Evolutionary conservation across 2,329 filamentous ascomycete species (phyloP), one percentile per base, ranked within the genome.

Genomic region (Neopestalotiopsis clavispora): DNA sequence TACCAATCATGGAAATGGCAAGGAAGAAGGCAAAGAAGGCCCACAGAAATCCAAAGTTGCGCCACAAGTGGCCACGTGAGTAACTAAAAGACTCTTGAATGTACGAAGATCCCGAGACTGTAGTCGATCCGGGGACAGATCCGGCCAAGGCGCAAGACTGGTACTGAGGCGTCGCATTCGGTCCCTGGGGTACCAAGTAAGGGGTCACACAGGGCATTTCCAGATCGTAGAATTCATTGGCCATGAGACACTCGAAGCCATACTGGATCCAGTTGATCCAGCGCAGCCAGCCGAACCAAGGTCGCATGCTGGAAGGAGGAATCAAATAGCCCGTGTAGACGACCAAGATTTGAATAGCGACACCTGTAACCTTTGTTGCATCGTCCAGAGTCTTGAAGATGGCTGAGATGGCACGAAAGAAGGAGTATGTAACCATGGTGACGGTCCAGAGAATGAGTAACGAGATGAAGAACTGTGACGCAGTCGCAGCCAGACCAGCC

Each of bases 51-150:
- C 85, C 85, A 63, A 87, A 83, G 71, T 87, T 87, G 1, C 89
- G 83, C 90, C 90, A 92, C 0, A 91, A 75, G 72, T 91, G 89
- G 1, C 82, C 78, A 12, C 86, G 80, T 1, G 80, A 84, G 73
- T 91, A 91, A 0, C 80, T 82, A 72, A 84, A 91, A 0, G 85
- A 84, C 1, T 82, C 78, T 14, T 81, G 58, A 9, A 95, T 91
- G 20, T 94, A 82, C 83, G 95, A 94, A 64, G 94, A 89, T 64
- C 94, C 94, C 1, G 86, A 87, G 12, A 95, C 89, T 20, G 92
- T 90, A n/a, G 84, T 80, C 6, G 81, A 81, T 1, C 88, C 87
- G 0, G 88, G 85, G 9, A 74, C 78, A 60, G 84, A 88, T 2
- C 90, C 90, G 73, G 86, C 84, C 2, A 91, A 79, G 2, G 87